These are phyloP conservation scores for Neoboletus magnificus DNA, from an alignment of 768 basidiomycete genomes.

Conservation along the genomic window DNA sequence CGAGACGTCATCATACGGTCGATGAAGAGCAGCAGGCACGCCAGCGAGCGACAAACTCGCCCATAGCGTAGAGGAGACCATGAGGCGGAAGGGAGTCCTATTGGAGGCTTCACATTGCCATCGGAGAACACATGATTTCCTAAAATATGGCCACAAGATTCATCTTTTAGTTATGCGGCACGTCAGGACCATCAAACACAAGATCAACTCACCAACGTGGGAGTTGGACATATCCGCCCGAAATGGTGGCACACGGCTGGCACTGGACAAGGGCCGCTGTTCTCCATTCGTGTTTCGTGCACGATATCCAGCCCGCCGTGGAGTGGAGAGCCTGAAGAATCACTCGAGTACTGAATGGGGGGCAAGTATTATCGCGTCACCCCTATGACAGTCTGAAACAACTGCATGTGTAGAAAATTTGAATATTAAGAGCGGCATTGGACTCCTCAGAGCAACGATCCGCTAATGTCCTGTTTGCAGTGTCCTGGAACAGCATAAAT, in stretches of 20 bases:
- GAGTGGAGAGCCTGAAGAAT: slow-evolving; percentile 7
- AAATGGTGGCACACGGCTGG: slow-evolving; percentile 5
- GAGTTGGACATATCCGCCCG: slow-evolving; percentile 10
- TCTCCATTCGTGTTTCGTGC: slow-evolving; percentile 21
- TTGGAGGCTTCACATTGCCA: slow-evolving; percentile 4
- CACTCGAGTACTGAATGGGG: slow-evolving; percentile 8
- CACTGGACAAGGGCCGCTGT: slow-evolving; percentile 2
- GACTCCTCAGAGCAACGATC: background rate
- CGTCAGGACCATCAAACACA: slow-evolving; percentile 3
- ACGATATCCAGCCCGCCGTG: slow-evolving; percentile 20
- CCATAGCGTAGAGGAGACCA: slow-evolving; percentile 7
- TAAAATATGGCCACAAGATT: slow-evolving; percentile 15
- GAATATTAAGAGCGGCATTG: background rate
- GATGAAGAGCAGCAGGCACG: background rate
- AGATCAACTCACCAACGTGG: slow-evolving; percentile 15
- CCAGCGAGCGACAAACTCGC: background rate
- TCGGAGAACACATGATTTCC: slow-evolving; percentile 2
- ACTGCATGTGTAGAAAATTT: slow-evolving; percentile 5
- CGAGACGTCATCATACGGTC: slow-evolving; percentile 1
- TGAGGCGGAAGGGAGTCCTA: slow-evolving; percentile 6
- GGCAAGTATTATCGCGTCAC: background rate
- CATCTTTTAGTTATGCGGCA: slow-evolving; percentile 4
- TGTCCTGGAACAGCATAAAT: background rate
- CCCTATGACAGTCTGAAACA: slow-evolving; percentile 17
- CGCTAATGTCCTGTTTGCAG: background rate